Evolutionary conservation across 2,329 filamentous ascomycete genomes (phyloP).

Genomic region (Aspergillus melleus): DNA sequence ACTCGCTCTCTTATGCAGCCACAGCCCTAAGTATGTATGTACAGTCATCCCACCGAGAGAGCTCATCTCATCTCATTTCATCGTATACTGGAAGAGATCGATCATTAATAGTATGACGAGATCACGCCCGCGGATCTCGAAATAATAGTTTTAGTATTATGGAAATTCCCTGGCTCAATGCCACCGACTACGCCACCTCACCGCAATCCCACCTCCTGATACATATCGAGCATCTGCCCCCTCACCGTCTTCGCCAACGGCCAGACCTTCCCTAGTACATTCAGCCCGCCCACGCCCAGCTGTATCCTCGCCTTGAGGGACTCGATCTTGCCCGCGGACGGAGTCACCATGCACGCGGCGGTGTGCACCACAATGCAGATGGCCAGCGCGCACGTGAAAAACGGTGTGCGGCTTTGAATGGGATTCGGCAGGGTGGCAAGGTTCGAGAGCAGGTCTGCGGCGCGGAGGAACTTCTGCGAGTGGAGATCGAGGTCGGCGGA

Average conservation of each 20-base stretch:
- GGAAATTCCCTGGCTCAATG: background rate
- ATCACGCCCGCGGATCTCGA: background rate
- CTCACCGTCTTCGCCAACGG: conserved; percentile 29
- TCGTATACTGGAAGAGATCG: background rate
- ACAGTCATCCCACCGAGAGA: background rate
- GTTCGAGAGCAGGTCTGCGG: conserved; percentile 72
- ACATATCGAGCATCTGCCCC: conserved; percentile 27
- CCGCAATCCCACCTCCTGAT: conserved; percentile 16
- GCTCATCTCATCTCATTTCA: background rate
- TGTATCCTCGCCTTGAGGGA: conserved; percentile 32
- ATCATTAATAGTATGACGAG: too few relatives aligned
- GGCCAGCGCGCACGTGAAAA: conserved; percentile 75
- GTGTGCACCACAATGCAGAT: conserved; percentile 73
- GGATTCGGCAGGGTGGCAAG: conserved; percentile 58
- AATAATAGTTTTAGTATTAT: background rate
- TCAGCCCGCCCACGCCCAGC: conserved; percentile 29
- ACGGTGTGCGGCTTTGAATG: conserved; percentile 69
- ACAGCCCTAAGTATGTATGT: background rate
- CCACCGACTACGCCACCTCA: background rate
- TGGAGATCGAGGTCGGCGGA: conserved; percentile 45
- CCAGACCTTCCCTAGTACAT: conserved; percentile 31
- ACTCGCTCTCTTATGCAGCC: background rate
- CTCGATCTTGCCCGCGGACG: conserved; percentile 33
- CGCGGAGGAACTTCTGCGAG: conserved; percentile 74
- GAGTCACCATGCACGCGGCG: conserved; percentile 62